Base-by-base conservation (phyloP, 202 grass and related monocot genomes). In the Panicum virgatum region DNA sequence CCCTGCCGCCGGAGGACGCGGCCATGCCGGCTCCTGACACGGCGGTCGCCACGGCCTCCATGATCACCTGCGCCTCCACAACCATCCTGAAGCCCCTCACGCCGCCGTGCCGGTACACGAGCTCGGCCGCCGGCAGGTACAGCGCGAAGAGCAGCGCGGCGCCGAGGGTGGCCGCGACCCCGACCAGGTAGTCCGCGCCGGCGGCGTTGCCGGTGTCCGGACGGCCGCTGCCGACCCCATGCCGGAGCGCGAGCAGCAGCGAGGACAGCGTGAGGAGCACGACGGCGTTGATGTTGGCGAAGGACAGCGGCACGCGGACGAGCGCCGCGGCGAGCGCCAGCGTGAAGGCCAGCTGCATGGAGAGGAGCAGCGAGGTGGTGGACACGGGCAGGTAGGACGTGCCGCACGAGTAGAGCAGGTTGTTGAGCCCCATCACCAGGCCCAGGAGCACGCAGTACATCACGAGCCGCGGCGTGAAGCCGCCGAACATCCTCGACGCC, bases 301-400 rank as follows among this genome's bases (percentile, higher is more conserved):
- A 93, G 65, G 84, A 90, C 8, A 93, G 77, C 1, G 84, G 87
- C 4, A 68, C 80, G 42, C 80, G 80, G 62, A 93, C 81, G 39
- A 93, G 76, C 14, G 81, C 54, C 2, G 90, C 81, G 5, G 84
- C 73, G 64, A 93, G 88, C 14, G 84, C 45, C 3, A 93, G 84
- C 10, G 84, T 88, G 84, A 93, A 93, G 4, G 60, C 84, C 13
- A 90, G 82, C 62, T 93, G 91, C 11, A 88, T 85, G 6, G 91
- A 93, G 66, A 93, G 91, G 34, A 93, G 84, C 14, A 93, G 91
- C 5, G 87, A 89, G 2, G 87, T 84, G 0, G 91, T 93, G 38
- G 91, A 93, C 19, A 93, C 81, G 7, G 87, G 84, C 48, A 93
- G 84, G 77, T 88, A 93, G 0, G 87, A 90, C 7, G 81, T 34